Evolutionary conservation across 179 eudicot species (phyloP).

Genomic region (Gypsophila paniculata): DNA sequence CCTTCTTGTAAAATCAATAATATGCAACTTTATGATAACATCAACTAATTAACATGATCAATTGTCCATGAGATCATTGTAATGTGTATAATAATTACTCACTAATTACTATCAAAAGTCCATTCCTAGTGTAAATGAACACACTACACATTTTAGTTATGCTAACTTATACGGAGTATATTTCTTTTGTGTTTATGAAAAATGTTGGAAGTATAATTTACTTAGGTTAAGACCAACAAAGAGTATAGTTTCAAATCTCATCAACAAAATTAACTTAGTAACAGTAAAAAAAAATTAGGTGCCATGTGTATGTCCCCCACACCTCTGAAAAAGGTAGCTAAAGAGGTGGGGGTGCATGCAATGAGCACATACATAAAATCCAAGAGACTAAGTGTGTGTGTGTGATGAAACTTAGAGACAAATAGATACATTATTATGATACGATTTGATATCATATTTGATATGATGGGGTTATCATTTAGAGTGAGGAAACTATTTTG

Average conservation of each 20-base stretch:
- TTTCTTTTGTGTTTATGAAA: too few relatives aligned
- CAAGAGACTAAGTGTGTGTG: constrained; percentile 10
- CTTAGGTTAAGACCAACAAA: too few relatives aligned
- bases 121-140: too few relatives aligned
- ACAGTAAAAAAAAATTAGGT: constrained; percentile 13
- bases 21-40: too few relatives aligned
- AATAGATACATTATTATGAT: constrained; percentile 15
- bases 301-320: constrained; percentile 31
- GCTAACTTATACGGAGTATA: too few relatives aligned
- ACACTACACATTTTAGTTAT: too few relatives aligned
- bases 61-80: too few relatives aligned
- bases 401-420: constrained; percentile 18
- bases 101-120: too few relatives aligned
- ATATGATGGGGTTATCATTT: constrained; percentile 52
- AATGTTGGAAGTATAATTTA: too few relatives aligned
- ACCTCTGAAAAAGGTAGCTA: constrained; percentile 6
- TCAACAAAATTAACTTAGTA: not conserved
- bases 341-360: constrained; percentile 7
- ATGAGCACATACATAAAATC: constrained; percentile 20
- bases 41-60: too few relatives aligned
- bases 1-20: too few relatives aligned
- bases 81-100: too few relatives aligned
- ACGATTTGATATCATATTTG: constrained; percentile 26
- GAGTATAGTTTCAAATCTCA: not conserved
- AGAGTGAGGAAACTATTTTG: constrained; percentile 17